Evolutionary conservation across 1,139 yeast species (phyloP).

Genomic region (Pichia sp.): DNA sequence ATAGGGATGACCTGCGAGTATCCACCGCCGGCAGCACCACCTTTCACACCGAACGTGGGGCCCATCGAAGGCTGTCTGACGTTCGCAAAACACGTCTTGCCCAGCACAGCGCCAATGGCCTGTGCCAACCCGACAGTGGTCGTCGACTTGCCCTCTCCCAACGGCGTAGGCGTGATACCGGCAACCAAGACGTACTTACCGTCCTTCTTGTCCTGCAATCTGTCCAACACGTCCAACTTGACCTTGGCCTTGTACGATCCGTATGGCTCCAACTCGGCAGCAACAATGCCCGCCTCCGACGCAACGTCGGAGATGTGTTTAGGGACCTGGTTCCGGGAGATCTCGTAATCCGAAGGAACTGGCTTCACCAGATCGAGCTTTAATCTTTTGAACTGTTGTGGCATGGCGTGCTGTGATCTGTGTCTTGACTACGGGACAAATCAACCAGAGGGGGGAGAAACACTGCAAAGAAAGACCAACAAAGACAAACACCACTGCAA

Average conservation of each 20-base stretch:
- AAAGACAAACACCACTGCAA: too few relatives aligned
- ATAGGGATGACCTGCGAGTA: constrained; percentile 97
- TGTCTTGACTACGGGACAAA: background rate
- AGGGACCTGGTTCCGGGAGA: constrained; percentile 86
- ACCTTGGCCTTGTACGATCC: constrained; percentile 94
- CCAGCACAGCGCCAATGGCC: constrained; percentile 89
- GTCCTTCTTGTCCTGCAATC: constrained; percentile 61
- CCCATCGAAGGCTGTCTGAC: constrained; percentile 99
- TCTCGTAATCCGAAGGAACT: constrained; percentile 92
- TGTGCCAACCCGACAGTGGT: constrained; percentile 96
- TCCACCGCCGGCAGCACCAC: constrained; percentile 99
- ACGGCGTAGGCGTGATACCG: constrained; percentile 97
- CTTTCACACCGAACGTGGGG: constrained; percentile 97
- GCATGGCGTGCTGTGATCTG: background rate
- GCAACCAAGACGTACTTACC: constrained; percentile 93
- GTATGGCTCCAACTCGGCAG: constrained; percentile 81
- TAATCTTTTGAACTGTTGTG: constrained; percentile 35
- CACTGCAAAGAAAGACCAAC: too few relatives aligned
- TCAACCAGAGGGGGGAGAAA: too few relatives aligned
- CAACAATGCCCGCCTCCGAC: constrained; percentile 75
- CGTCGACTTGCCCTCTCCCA: constrained; percentile 97
- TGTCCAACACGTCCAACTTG: constrained; percentile 64
- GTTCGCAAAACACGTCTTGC: constrained; percentile 85
- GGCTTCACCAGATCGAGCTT: constrained; percentile 66
- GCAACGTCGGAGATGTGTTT: constrained; percentile 82